phyloP scores from a whole-genome alignment of 345 rosid genomes.

The Limnanthes douglasii region DNA sequence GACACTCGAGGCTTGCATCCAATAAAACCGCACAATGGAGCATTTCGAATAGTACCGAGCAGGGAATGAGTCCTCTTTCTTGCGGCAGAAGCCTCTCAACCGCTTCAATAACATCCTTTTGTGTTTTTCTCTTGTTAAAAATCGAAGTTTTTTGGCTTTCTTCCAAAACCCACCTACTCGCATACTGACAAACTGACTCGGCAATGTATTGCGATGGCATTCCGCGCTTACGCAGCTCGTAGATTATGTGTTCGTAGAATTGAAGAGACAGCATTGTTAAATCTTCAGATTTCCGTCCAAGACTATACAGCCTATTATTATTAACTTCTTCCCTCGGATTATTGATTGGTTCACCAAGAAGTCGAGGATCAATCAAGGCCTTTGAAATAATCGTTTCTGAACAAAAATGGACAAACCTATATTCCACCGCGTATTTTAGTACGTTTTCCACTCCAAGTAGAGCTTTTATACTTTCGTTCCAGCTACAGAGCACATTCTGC shows the following conservation, averaged over 20 bases:
- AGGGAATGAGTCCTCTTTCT: conserved; percentile 37
- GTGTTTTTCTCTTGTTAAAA: conserved; percentile 20
- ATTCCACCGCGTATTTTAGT: conserved; percentile 21
- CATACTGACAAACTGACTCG: conserved; percentile 28
- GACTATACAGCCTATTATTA: conserved; percentile 27
- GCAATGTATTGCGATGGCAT: conserved; percentile 30
- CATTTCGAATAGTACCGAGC: conserved; percentile 34
- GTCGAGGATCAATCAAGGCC: conserved; percentile 40
- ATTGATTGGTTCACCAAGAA: conserved; percentile 42
- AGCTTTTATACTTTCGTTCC: conserved; percentile 69
- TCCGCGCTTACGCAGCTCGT: conserved; percentile 21
- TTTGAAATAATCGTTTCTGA: conserved; percentile 37
- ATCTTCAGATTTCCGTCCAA: conserved; percentile 47
- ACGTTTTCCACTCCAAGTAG: conserved; percentile 17
- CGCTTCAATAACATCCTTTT: conserved; percentile 37
- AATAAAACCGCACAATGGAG: conserved; percentile 26
- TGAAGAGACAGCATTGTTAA: conserved; percentile 32
- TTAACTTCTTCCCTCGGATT: conserved; percentile 16
- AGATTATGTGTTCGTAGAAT: conserved; percentile 27
- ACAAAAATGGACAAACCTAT: conserved; percentile 45
- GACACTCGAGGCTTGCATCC: conserved; percentile 41
- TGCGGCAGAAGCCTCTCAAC: conserved; percentile 54
- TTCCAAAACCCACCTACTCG: conserved; percentile 24
- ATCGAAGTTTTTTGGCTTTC: conserved; percentile 16
- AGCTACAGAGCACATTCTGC: conserved; percentile 38